Conservation (phyloP, 2,329 filamentous ascomycete species). For the Colletotrichum tropicicola region DNA sequence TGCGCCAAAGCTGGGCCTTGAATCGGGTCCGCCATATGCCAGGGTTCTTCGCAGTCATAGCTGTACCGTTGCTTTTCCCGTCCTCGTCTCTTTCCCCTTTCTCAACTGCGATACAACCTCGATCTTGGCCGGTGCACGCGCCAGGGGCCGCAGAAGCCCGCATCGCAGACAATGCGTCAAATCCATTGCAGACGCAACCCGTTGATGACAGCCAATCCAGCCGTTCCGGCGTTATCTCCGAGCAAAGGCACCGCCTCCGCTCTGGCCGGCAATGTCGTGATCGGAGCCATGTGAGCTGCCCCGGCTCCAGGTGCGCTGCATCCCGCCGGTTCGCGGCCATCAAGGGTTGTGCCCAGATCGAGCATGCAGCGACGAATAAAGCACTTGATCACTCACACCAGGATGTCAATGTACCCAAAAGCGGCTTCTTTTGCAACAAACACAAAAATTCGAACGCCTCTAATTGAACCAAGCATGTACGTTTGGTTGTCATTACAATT, state of each 20-base stretch:
- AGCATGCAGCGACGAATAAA: not conserved
- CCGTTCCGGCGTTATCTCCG: slow-evolving; percentile 8
- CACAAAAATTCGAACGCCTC: slow-evolving; percentile 3
- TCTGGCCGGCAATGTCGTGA: slow-evolving; percentile 12
- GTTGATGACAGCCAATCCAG: not conserved
- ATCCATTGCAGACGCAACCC: not conserved
- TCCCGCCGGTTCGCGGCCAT: not conserved
- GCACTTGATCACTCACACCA: not conserved
- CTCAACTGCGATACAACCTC: slow-evolving; percentile 7
- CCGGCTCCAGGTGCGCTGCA: not conserved
- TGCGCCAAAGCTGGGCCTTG: not conserved
- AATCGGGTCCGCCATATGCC: not conserved
- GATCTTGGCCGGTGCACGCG: slow-evolving; percentile 7
- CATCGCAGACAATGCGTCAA: not conserved
- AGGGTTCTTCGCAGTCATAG: not conserved
- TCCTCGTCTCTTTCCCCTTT: slow-evolving; percentile 22
- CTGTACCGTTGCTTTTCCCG: slow-evolving; percentile 17
- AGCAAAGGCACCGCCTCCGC: not conserved
- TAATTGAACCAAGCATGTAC: slow-evolving; percentile 8
- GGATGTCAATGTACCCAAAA: not conserved
- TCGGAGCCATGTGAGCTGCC: slow-evolving; percentile 6
- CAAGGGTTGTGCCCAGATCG: not conserved
- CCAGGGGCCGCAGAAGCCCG: too few species aligned
- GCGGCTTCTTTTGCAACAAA: not conserved
- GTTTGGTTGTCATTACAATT: slow-evolving; percentile 18